These are phyloP conservation scores for Pseudogymnoascus sp. DNA, from an alignment of 2,329 filamentous ascomycete species.

Conservation along the genomic window DNA sequence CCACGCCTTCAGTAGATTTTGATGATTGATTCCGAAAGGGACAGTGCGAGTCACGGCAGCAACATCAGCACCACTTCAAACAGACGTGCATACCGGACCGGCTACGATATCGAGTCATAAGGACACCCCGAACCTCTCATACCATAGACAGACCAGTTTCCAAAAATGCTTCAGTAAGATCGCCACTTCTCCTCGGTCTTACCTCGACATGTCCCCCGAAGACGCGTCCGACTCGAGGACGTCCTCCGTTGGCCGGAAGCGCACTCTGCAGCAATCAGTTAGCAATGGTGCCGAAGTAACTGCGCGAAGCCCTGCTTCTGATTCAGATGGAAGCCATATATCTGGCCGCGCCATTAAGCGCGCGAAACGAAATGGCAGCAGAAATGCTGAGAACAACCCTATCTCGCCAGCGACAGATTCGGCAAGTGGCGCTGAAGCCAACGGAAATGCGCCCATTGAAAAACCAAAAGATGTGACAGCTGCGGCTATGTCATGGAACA, in stretches of 20 bases:
- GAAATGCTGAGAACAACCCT: neutral
- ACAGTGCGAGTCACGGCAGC: neutral
- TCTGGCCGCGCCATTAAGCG: neutral
- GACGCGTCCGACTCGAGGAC: conserved; percentile 39
- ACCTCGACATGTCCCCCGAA: conserved; percentile 22
- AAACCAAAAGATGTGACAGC: conserved; percentile 11
- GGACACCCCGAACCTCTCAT: neutral
- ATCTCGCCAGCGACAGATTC: neutral
- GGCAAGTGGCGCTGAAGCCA: neutral
- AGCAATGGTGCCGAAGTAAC: neutral
- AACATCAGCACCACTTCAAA: neutral
- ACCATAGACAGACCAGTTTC: neutral
- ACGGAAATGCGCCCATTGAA: neutral
- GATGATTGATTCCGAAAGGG: neutral
- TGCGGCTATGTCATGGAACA: conserved; percentile 37
- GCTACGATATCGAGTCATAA: neutral
- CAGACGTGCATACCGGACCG: neutral
- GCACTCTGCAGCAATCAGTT: neutral
- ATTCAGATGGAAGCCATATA: neutral
- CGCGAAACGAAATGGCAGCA: neutral
- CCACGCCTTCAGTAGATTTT: neutral
- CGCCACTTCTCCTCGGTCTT: neutral
- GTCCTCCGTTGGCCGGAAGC: conserved; percentile 32
- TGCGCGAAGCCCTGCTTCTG: neutral
- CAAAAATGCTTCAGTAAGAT: neutral